Conservation (phyloP, 2,329 filamentous ascomycete genomes). For the Blastomyces parvus region DNA sequence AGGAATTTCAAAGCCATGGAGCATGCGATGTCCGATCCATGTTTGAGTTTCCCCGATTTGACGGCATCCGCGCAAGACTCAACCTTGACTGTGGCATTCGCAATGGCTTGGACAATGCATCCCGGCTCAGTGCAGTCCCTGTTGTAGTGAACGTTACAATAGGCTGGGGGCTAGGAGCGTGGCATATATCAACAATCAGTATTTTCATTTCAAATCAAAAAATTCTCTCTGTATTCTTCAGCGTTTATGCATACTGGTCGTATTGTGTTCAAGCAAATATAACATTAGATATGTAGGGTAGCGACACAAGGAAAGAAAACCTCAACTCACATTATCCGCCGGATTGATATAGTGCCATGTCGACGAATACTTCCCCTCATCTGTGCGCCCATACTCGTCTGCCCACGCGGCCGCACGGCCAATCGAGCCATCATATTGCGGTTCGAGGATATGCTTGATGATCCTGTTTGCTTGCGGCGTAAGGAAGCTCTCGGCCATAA, state of each 20-base stretch:
- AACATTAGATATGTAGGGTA: background rate
- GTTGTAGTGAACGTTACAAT: constrained; percentile 29
- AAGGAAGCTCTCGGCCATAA: constrained; percentile 9
- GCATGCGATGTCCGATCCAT: constrained; percentile 4
- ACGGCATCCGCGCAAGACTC: constrained; percentile 20
- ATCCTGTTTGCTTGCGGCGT: constrained; percentile 1
- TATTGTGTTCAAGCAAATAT: background rate
- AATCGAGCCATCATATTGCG: constrained; percentile 9
- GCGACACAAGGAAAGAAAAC: background rate
- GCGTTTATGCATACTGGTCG: background rate
- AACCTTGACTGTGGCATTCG: constrained; percentile 34
- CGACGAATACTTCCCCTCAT: constrained; percentile 6
- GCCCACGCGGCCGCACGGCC: constrained; percentile 9
- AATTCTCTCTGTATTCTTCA: background rate
- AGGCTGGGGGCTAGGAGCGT: constrained; percentile 3
- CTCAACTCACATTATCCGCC: constrained; percentile 6
- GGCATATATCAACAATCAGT: background rate
- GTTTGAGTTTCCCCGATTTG: background rate
- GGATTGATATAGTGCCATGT: constrained; percentile 10
- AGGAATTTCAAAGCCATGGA: constrained; percentile 17
- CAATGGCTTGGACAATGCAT: constrained; percentile 35
- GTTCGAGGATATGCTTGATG: constrained; percentile 8
- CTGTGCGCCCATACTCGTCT: constrained; percentile 6
- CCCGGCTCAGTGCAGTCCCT: constrained; percentile 31
- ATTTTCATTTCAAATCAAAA: background rate